These are phyloP conservation scores for Metarhizium humberi DNA, from an alignment of 2,329 filamentous ascomycete genomes.

Conservation along the genomic window DNA sequence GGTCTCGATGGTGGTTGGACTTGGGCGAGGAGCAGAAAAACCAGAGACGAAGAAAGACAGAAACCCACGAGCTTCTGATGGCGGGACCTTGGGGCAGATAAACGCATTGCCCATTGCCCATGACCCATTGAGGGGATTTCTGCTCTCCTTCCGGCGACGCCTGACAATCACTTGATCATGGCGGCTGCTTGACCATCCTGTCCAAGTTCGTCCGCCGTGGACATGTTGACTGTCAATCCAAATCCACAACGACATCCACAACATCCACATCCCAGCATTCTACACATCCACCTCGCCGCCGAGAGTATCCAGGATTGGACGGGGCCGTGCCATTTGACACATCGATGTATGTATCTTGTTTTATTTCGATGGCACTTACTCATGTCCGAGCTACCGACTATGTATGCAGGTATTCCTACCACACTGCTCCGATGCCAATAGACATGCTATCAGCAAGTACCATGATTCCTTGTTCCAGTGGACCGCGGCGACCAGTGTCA, in stretches of 20 bases:
- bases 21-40: too few species aligned
- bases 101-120: too few species aligned
- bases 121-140: not conserved
- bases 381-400: not conserved
- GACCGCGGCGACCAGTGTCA: not conserved
- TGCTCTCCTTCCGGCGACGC: not conserved
- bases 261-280: not conserved
- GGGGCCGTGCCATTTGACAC: not conserved
- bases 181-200: not conserved
- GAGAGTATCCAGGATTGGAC: not conserved
- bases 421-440: slow-evolving; percentile 4
- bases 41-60: too few species aligned
- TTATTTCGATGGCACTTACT: not conserved
- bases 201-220: not conserved
- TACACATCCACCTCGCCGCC: not conserved
- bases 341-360: not conserved
- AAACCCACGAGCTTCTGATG: too few species aligned
- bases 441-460: too few species aligned
- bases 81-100: not conserved
- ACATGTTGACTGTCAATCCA: not conserved
- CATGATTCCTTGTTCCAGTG: not conserved
- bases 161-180: not conserved
- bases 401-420: not conserved
- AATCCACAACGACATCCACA: not conserved
- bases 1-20: not conserved